Conservation (phyloP, 2,329 filamentous ascomycete species). For the Blumeria hordei region DNA sequence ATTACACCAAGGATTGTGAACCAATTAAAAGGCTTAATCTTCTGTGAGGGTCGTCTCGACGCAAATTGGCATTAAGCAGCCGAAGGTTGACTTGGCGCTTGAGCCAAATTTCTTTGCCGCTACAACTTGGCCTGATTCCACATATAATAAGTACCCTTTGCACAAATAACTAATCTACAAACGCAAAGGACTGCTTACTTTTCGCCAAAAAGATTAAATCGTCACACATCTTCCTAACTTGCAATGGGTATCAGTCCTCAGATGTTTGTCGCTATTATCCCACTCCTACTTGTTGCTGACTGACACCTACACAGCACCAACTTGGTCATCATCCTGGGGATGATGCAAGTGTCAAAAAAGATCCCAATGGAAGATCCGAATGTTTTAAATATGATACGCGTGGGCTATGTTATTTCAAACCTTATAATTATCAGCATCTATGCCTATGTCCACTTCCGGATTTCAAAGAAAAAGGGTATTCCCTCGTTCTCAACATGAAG, state of each 20-base stretch:
- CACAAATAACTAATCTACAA: no score
- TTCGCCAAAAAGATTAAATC: no score
- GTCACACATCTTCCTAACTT: no score
- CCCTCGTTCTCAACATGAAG: slow-evolving; percentile 2
- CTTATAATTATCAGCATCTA: slow-evolving; percentile 67
- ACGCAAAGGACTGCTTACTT: no score
- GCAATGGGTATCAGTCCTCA: slow-evolving; percentile 19
- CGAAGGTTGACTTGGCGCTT: no score
- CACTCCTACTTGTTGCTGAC: not conserved
- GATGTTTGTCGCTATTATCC: slow-evolving; percentile 23
- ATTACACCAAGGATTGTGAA: no score
- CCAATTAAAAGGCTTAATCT: no score
- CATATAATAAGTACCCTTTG: no score
- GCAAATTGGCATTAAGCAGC: no score
- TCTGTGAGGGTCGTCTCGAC: no score
- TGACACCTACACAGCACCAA: slow-evolving; percentile 39
- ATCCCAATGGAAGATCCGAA: slow-evolving; percentile 73
- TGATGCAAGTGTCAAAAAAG: slow-evolving; percentile 95
- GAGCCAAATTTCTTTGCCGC: no score
- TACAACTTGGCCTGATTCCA: no score
- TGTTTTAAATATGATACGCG: slow-evolving; percentile 38
- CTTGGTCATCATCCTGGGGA: slow-evolving; percentile 76
- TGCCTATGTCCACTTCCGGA: slow-evolving; percentile 59
- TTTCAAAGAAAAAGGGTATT: slow-evolving; percentile 94
- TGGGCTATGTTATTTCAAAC: slow-evolving; percentile 39